phyloP scores from a whole-genome alignment of 1,284 basidiomycete species.

The Boletus calvinii region DNA sequence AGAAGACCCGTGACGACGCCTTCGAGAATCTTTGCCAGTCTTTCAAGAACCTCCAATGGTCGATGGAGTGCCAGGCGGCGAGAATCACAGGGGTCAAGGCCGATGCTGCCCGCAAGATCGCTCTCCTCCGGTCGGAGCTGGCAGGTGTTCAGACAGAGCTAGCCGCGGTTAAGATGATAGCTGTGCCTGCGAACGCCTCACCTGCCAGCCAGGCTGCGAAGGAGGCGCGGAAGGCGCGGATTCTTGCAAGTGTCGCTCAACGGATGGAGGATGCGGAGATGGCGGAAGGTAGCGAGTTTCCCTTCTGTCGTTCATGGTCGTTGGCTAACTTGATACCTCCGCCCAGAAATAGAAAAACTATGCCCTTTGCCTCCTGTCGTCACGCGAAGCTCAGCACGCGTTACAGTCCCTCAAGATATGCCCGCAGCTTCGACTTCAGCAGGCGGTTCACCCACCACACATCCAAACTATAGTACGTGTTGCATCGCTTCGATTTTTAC shows the following conservation, averaged over 20 bases:
- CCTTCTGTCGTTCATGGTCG: not conserved
- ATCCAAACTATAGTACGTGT: conserved; percentile 8
- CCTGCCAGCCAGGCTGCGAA: conserved; percentile 5
- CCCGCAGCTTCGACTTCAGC: not conserved
- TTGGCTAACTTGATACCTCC: conserved; percentile 2
- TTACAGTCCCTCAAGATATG: not conserved
- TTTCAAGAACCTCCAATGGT: conserved; percentile 2
- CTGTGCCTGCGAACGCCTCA: not conserved
- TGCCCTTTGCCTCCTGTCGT: not conserved
- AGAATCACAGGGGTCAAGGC: conserved; percentile 22
- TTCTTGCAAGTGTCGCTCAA: conserved; percentile 1
- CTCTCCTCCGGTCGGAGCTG: conserved; percentile 19
- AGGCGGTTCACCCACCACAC: not conserved
- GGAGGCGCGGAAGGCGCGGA: not conserved
- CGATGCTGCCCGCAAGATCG: conserved; percentile 21
- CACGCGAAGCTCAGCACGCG: not conserved
- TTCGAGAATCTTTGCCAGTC: conserved; percentile 8
- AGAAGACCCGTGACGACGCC: conserved; percentile 5
- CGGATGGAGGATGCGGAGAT: not conserved
- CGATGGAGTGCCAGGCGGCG: conserved; percentile 19
- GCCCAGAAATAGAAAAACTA: not conserved
- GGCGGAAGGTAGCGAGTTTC: conserved; percentile 10
- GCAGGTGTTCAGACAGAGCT: conserved; percentile 14
- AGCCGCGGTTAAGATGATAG: conserved; percentile 9
- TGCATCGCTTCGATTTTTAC: not conserved